Evolutionary conservation across 495 filamentous ascomycete genomes (phyloP), one percentile per base, ranked within the genome.

Genomic region (Darksidea phi): DNA sequence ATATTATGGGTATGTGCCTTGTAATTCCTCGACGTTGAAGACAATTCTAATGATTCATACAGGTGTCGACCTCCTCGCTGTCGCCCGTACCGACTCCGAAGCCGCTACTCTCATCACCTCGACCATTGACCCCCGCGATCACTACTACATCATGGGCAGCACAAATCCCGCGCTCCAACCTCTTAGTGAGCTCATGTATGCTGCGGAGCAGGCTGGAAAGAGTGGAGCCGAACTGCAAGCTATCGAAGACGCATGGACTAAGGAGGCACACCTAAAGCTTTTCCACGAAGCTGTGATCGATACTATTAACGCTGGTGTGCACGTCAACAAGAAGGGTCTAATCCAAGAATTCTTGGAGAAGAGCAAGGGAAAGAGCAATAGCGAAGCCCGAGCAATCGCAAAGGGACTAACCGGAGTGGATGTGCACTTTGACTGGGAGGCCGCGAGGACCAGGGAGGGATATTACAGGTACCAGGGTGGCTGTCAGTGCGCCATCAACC

Each of bases 91-190:
- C 18, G 94, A 98, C 76, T 95, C 94, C 58, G 94, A 98, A 78
- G 94, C 94, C 28, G 94, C 94, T 10, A 98, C 95, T 11, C 88
- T 98, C 69, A 92, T 98, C 79, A 96, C 91, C 53, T 91, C 90
- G 7, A 95, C 91, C 65, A 96, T 98, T 70, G 94, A 98, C 75
- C 84, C 87, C 55, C 86, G 94, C 59, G 94, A 98, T 74, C 94
- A 98, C 72, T 80, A 83, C 66, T 98, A 95, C 86, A 91, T 98
- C 74, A 76, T 95, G 0, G 94, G 94, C 59, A 74, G 80, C 69
- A 97, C 94, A 58, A 98, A 97, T 77, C 84, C 90, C 48, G 80
- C 81, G 60, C 79, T 97, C 38, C 84, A 90, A 72, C 86, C 93
- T 4, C 84, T 98, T 41, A 87, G 87, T 74, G 93, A 96, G 63